These are phyloP conservation scores for Zygotorulaspora chibaensis DNA, from an alignment of 805 yeast genomes.

Conservation along the genomic window DNA sequence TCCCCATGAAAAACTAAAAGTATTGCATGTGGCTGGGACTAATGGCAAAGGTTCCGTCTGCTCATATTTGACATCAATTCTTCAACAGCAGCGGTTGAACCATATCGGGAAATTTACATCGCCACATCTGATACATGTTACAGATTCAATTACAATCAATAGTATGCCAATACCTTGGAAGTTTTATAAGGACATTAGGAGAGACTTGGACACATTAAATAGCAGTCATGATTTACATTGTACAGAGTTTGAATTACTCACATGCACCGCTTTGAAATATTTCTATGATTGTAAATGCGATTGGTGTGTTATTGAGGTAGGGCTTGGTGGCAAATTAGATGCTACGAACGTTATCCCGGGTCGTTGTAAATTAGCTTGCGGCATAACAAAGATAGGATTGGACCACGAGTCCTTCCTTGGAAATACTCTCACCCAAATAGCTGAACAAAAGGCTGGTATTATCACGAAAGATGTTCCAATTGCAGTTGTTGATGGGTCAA, in stretches of 20 bases:
- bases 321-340: conserved; percentile 85
- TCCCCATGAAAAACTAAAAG: conserved; percentile 61
- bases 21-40: conserved; percentile 93
- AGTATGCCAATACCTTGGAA: conserved; percentile 48
- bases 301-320: conserved; percentile 87
- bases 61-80: conserved; percentile 67
- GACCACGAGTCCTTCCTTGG: conserved; percentile 86
- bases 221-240: conserved; percentile 48
- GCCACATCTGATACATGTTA: conserved; percentile 71
- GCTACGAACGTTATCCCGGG: conserved; percentile 72
- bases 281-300: conserved; percentile 59
- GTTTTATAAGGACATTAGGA: conserved; percentile 45
- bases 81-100: conserved; percentile 37
- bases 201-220: conserved; percentile 42
- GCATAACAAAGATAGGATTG: conserved; percentile 77
- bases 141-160: conserved; percentile 72
- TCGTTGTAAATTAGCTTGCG: conserved; percentile 54
- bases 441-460: conserved; percentile 82
- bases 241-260: conserved; percentile 82
- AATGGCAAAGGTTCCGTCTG: conserved; percentile 95
- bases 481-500: conserved; percentile 69
- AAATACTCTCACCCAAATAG: conserved; percentile 56
- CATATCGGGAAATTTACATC: conserved; percentile 77
- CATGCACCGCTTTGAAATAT: conserved; percentile 79
- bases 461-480: conserved; percentile 46